Percentiles rank a stretch among this genome's conserved stretches.
These are phyloP conservation scores for Phialocephala sp. DNA, from an alignment of 2,329 filamentous ascomycete species.

Conservation along the genomic window DNA sequence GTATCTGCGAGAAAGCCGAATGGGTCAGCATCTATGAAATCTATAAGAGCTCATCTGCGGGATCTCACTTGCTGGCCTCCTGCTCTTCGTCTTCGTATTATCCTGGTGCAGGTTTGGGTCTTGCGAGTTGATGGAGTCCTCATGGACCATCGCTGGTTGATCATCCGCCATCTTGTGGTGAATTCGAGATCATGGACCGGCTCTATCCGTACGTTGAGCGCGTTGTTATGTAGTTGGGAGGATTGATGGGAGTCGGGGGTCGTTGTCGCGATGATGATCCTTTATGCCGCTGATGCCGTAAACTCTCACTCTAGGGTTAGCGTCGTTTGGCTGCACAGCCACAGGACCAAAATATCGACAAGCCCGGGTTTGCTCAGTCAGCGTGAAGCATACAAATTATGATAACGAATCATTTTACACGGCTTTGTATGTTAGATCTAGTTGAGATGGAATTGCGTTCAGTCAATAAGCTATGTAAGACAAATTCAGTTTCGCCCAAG, in stretches of 20 bases:
- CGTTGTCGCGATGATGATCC: constrained; percentile 27
- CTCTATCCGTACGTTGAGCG: constrained; percentile 29
- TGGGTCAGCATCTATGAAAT: constrained; percentile 31
- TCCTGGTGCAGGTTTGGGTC: constrained; percentile 56
- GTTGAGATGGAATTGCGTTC: no score
- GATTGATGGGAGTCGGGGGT: constrained; percentile 21
- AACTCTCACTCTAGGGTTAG: constrained; percentile 16
- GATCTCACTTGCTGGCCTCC: constrained; percentile 81
- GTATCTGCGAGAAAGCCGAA: constrained; percentile 67
- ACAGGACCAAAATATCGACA: constrained; percentile 22
- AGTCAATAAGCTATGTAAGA: no score
- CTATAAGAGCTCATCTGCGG: background rate
- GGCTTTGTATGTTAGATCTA: background rate
- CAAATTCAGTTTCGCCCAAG: no score
- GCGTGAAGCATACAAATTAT: background rate
- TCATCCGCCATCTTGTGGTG: constrained; percentile 39
- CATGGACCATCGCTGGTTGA: constrained; percentile 37
- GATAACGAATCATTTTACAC: background rate
- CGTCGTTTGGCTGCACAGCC: constrained; percentile 23
- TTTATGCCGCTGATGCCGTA: constrained; percentile 28
- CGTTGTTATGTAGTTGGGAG: constrained; percentile 9
- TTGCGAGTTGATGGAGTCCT: constrained; percentile 60
- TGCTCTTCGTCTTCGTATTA: constrained; percentile 86
- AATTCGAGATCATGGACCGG: constrained; percentile 37
- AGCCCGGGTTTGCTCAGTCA: constrained; percentile 1